Percentiles rank a stretch among this genome's conserved stretches.
Evolutionary conservation across 805 yeast genomes (phyloP).

Genomic region (Candida quercuum): DNA sequence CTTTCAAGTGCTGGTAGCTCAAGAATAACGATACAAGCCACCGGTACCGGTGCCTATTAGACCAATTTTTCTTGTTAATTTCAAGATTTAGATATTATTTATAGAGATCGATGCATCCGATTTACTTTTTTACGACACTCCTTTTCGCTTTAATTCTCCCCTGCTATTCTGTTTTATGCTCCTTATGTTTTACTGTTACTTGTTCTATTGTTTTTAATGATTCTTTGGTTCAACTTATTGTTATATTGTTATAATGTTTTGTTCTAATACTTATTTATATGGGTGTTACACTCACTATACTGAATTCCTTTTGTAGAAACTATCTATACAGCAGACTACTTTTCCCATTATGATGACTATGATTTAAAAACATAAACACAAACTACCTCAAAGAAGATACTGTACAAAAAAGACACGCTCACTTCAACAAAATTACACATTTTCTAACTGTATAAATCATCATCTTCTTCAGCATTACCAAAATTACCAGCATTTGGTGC

Average conservation of each 20-base stretch:
- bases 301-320: background rate
- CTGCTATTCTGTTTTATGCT: too few relatives aligned
- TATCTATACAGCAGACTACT: too few relatives aligned
- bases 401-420: background rate
- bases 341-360: background rate
- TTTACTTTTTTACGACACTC: too few relatives aligned
- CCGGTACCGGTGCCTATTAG: too few relatives aligned
- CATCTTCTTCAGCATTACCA: slow-evolving; percentile 56
- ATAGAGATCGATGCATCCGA: too few relatives aligned
- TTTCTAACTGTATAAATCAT: slow-evolving; percentile 47
- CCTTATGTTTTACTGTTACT: too few relatives aligned
- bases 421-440: background rate
- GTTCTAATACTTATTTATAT: background rate
- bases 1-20: slow-evolving; percentile 3
- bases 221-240: too few relatives aligned
- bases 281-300: too few relatives aligned
- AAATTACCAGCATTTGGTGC: slow-evolving; percentile 33
- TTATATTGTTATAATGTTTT: background rate
- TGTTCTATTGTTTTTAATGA: too few relatives aligned
- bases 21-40: background rate
- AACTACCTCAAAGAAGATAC: background rate
- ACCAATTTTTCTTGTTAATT: background rate
- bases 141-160: too few relatives aligned
- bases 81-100: too few relatives aligned
- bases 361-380: background rate